Percentiles rank a stretch among this genome's conserved stretches.
These are phyloP conservation scores for Mediolabrus comicus DNA, from an alignment of 108 stramenopile genomes.

Conservation along the genomic window DNA sequence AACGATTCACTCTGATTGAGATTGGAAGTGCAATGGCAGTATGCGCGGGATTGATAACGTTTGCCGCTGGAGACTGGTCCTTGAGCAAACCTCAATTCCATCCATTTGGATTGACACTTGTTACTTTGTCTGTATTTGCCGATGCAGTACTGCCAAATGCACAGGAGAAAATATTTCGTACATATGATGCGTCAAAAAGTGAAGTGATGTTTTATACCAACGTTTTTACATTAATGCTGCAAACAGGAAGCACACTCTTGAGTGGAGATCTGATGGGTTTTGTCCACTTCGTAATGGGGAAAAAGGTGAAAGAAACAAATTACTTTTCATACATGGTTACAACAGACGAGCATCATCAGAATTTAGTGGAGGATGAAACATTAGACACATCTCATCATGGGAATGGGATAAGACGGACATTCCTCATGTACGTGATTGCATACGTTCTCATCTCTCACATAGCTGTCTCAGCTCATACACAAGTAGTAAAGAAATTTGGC, in stretches of 20 bases:
- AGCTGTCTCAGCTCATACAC: slow-evolving; percentile 92
- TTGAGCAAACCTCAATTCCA: slow-evolving; percentile 80
- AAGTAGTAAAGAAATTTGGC: slow-evolving; percentile 89
- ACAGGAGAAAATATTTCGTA: slow-evolving; percentile 85
- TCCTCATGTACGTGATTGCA: slow-evolving; percentile 60
- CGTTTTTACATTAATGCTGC: slow-evolving; percentile 82
- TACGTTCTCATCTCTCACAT: slow-evolving; percentile 91
- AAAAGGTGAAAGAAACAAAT: slow-evolving; percentile 6
- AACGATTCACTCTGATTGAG: slow-evolving; percentile 73
- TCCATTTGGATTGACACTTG: slow-evolving; percentile 86
- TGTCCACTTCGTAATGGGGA: slow-evolving; percentile 57
- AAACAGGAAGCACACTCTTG: slow-evolving; percentile 74
- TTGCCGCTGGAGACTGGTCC: slow-evolving; percentile 90
- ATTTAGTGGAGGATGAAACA: background rate
- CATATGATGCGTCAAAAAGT: slow-evolving; percentile 55
- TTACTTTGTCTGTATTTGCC: slow-evolving; percentile 84
- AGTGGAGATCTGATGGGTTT: slow-evolving; percentile 88
- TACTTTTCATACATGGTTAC: slow-evolving; percentile 1
- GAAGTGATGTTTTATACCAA: slow-evolving; percentile 95
- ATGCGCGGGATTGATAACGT: slow-evolving; percentile 87
- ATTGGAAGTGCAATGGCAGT: slow-evolving; percentile 85
- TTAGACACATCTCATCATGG: background rate
- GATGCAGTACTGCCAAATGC: slow-evolving; percentile 95
- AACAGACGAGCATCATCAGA: background rate
- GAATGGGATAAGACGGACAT: slow-evolving; percentile 8